These are phyloP conservation scores for Dichomitus squalens DNA, from an alignment of 1,284 basidiomycete genomes.

Conservation along the genomic window DNA sequence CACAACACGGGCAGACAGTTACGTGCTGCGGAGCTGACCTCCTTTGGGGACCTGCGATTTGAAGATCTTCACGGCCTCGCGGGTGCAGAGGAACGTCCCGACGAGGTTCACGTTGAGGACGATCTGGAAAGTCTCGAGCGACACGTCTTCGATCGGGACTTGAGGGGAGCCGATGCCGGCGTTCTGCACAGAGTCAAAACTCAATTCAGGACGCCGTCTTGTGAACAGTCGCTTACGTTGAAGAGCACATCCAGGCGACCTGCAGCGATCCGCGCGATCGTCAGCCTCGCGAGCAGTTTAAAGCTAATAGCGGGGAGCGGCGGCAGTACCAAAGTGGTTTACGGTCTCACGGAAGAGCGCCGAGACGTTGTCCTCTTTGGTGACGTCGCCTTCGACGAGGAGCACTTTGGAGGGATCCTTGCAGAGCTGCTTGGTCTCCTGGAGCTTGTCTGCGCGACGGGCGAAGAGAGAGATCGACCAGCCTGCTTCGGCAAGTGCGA, in stretches of 20 bases:
- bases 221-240: conserved; percentile 59
- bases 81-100: conserved; percentile 75
- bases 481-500: conserved; percentile 50
- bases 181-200: conserved; percentile 45
- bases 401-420: conserved; percentile 39
- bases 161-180: conserved; percentile 59
- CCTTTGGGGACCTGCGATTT: conserved; percentile 73
- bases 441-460: conserved; percentile 56
- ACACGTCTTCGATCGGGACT: conserved; percentile 63
- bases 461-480: conserved; percentile 51
- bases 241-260: conserved; percentile 78
- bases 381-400: conserved; percentile 63
- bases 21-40: conserved; percentile 39
- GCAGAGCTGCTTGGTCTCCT: conserved; percentile 57
- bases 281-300: not conserved
- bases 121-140: conserved; percentile 61
- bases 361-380: conserved; percentile 59
- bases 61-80: conserved; percentile 76
- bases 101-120: conserved; percentile 74
- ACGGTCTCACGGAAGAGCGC: conserved; percentile 59
- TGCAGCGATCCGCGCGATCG: conserved; percentile 28
- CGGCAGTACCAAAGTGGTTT: conserved; percentile 55
- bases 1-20: not conserved
- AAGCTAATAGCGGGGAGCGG: not conserved
- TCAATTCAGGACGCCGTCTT: not conserved